Conservation (phyloP, 2,329 filamentous ascomycete species). For the Exutisphaerella laricina region DNA sequence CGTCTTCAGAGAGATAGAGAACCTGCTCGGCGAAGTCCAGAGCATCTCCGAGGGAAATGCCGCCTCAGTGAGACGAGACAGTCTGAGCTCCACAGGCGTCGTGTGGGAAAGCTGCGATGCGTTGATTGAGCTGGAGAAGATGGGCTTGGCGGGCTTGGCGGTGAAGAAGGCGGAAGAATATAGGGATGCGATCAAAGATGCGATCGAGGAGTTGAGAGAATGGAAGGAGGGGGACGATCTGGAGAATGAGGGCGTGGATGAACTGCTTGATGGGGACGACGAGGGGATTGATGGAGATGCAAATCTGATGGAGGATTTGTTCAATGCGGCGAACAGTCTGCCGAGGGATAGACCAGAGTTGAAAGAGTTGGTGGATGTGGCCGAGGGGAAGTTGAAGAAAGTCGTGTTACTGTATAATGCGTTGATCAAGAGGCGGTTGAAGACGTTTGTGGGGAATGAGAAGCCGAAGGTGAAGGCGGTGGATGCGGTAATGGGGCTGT, state of each 20-base stretch:
- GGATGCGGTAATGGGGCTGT: constrained; percentile 52
- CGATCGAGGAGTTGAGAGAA: constrained; percentile 77
- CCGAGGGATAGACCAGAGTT: constrained; percentile 61
- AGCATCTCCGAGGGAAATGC: constrained; percentile 44
- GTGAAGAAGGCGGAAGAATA: constrained; percentile 68
- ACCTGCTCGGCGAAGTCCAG: constrained; percentile 57
- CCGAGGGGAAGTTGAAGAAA: constrained; percentile 61
- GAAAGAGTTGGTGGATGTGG: constrained; percentile 58
- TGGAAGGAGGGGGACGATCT: constrained; percentile 65
- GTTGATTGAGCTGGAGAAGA: constrained; percentile 56
- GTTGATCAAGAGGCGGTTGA: constrained; percentile 63
- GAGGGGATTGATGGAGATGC: constrained; percentile 36
- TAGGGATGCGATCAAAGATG: constrained; percentile 70
- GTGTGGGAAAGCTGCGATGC: constrained; percentile 81
- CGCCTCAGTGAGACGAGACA: constrained; percentile 44
- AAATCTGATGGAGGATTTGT: constrained; percentile 61
- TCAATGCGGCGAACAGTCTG: constrained; percentile 57
- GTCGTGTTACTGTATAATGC: constrained; percentile 64
- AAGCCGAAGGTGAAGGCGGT: constrained; percentile 24
- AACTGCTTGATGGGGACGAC: constrained; percentile 36
- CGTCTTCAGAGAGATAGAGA: constrained; percentile 57
- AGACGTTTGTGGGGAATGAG: constrained; percentile 29
- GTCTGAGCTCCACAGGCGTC: constrained; percentile 62
- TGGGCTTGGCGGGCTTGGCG: constrained; percentile 66
- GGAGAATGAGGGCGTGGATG: constrained; percentile 34